These are phyloP conservation scores for Penicillium sp. DNA, from an alignment of 2,329 filamentous ascomycete species.

Conservation along the genomic window DNA sequence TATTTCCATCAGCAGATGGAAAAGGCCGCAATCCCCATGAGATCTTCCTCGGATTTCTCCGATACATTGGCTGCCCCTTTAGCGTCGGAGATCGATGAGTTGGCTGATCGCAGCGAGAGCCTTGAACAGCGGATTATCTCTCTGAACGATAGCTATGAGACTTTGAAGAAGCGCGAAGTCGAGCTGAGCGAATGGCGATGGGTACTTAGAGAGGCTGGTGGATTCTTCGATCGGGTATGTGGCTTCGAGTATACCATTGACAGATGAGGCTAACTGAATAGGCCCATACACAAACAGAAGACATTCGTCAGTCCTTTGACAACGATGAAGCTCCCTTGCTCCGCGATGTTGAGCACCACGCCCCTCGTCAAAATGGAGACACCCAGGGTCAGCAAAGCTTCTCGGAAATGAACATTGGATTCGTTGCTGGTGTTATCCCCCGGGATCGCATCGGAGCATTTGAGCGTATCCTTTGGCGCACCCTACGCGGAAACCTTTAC, in stretches of 20 bases:
- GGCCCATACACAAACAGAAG: conserved; percentile 93
- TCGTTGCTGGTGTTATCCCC: conserved; percentile 93
- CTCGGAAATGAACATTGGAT: conserved; percentile 97
- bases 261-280: conserved; percentile 23
- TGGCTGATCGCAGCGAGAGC: conserved; percentile 86
- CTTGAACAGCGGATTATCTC: conserved; percentile 88
- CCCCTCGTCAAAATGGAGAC: conserved; percentile 58
- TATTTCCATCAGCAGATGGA: conserved; percentile 97
- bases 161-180: conserved; percentile 93
- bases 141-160: conserved; percentile 97
- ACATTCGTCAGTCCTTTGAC: conserved; percentile 83
- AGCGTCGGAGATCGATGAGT: conserved; percentile 92
- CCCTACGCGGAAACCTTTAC: conserved; percentile 94
- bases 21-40: conserved; percentile 80
- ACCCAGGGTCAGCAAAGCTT: conserved; percentile 77
- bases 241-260: neutral
- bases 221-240: conserved; percentile 81
- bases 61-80: conserved; percentile 84
- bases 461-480: conserved; percentile 96
- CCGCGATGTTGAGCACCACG: conserved; percentile 85
- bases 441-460: conserved; percentile 92
- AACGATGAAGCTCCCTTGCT: conserved; percentile 92
- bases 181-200: conserved; percentile 98
- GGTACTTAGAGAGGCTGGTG: conserved; percentile 92
- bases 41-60: conserved; percentile 86